phyloP scores from a whole-genome alignment of 495 filamentous ascomycete genomes.

The Pyrenula aspistea region DNA sequence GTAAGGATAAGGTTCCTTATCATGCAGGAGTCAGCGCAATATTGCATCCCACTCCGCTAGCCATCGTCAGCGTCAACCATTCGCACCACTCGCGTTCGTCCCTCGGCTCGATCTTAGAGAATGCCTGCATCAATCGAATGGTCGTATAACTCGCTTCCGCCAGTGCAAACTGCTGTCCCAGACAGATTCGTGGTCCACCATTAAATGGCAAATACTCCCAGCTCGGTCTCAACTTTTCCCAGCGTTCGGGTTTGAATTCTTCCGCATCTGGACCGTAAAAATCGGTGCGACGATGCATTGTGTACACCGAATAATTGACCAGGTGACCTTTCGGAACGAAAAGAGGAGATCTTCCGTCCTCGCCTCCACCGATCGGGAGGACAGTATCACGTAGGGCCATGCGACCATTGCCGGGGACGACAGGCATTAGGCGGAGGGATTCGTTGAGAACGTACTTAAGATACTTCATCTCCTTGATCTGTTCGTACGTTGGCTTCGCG shows the following conservation, averaged over 20 bases:
- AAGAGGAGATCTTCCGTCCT: slow-evolving; percentile 31
- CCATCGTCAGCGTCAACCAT: not conserved
- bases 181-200: slow-evolving; percentile 49
- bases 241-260: slow-evolving; percentile 20
- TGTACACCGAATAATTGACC: slow-evolving; percentile 11
- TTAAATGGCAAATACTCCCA: slow-evolving; percentile 55
- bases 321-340: slow-evolving; percentile 26
- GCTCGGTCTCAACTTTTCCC: slow-evolving; percentile 20
- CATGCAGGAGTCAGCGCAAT: not conserved
- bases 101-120: slow-evolving; percentile 4
- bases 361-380: slow-evolving; percentile 36
- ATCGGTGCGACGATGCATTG: slow-evolving; percentile 21
- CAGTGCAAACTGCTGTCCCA: slow-evolving; percentile 47
- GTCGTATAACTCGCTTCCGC: slow-evolving; percentile 46
- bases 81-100: not conserved
- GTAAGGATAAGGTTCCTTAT: no score
- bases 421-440: slow-evolving; percentile 46
- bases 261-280: slow-evolving; percentile 24
- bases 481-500: slow-evolving; percentile 34
- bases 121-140: slow-evolving; percentile 30
- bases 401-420: slow-evolving; percentile 44
- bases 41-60: not conserved
- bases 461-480: slow-evolving; percentile 35
- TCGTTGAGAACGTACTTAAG: slow-evolving; percentile 37
- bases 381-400: slow-evolving; percentile 35